phyloP scores from a whole-genome alignment of 352 stramenopile species.

The Pythium folliculosum region DNA sequence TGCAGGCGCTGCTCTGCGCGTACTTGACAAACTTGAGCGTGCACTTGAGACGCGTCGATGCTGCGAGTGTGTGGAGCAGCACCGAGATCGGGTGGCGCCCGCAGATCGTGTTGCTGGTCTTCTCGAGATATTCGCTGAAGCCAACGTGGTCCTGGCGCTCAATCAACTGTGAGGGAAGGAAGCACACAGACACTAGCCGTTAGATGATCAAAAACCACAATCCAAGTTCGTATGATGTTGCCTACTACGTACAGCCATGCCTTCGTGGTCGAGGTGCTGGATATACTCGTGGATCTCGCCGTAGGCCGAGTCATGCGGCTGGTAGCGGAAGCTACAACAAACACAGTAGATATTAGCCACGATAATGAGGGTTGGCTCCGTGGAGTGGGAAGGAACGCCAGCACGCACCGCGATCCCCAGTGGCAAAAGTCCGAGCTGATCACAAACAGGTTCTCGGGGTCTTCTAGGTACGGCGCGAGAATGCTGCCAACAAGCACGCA shows the following conservation, averaged over 20 bases:
- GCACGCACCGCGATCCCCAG: conserved; percentile 83
- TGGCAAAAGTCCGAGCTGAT: conserved; percentile 98
- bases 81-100: conserved; percentile 94
- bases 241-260: conserved; percentile 51
- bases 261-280: conserved; percentile 92
- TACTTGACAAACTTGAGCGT: conserved; percentile 93
- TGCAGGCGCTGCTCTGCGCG: conserved; percentile 89
- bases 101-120: conserved; percentile 97
- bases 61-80: conserved; percentile 62
- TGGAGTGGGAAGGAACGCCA: no score
- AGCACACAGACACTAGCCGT: no score
- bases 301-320: conserved; percentile 79
- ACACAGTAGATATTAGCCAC: no score
- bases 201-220: no score
- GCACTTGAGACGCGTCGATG: conserved; percentile 58
- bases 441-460: conserved; percentile 93
- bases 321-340: conserved; percentile 85
- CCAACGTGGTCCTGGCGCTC: conserved; percentile 88
- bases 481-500: conserved; percentile 52
- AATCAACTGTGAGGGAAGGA: conserved; percentile 67
- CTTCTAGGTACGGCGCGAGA: conserved; percentile 91
- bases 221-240: no score
- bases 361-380: no score
- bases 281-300: conserved; percentile 95
- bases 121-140: conserved; percentile 94